Evolutionary conservation across 495 filamentous ascomycete species (phyloP).

Genomic region (Aspergillus campestris): DNA sequence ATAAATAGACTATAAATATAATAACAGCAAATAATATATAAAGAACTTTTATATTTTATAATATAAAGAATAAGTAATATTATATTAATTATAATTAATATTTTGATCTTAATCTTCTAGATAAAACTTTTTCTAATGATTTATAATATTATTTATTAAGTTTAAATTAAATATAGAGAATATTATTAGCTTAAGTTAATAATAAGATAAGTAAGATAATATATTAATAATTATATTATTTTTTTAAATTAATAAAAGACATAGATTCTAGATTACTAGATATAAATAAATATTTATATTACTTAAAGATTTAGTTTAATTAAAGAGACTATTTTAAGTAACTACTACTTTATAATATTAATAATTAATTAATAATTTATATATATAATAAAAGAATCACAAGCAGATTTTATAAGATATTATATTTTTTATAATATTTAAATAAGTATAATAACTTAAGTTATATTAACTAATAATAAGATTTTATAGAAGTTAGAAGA

Average conservation of each 20-base stretch:
- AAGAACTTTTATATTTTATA: conserved; percentile 4
- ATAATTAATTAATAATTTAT: no score
- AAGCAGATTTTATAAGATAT: no score
- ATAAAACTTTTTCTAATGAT: not conserved
- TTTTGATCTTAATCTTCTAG: not conserved
- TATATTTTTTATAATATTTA: no score
- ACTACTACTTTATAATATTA: conserved; percentile 1
- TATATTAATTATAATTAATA: conserved; percentile 7
- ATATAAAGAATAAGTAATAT: not conserved
- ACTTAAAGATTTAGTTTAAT: conserved; percentile 1
- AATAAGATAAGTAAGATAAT: not conserved
- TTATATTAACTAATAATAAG: no score
- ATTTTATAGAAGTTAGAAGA: no score
- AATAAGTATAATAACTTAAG: no score
- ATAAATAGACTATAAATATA: not conserved
- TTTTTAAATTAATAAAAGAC: not conserved
- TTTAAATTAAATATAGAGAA: not conserved
- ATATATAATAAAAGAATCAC: no score
- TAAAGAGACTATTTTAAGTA: conserved; percentile 9
- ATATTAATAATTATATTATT: not conserved
- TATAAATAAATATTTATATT: not conserved
- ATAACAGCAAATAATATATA: not conserved
- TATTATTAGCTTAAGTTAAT: not conserved
- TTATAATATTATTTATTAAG: not conserved
- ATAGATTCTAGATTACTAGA: conserved; percentile 1